phyloP scores from a whole-genome alignment of 345 rosid genomes.

The Aethionema arabicum region DNA sequence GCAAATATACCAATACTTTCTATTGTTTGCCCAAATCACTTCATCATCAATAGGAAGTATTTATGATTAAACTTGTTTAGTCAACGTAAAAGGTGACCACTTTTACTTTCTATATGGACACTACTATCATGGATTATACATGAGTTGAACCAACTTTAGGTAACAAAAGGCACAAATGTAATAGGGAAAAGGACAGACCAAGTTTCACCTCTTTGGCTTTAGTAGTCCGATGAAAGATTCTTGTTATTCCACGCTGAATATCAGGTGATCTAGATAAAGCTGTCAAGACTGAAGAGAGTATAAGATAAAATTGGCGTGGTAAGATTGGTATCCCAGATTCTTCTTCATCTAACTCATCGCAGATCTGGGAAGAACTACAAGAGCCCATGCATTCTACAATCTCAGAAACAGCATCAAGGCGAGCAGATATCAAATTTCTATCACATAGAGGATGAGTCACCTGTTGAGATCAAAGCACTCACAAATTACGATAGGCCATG shows the following conservation, averaged over 20 bases:
- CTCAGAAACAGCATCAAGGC: slow-evolving; percentile 99
- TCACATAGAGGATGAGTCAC: slow-evolving; percentile 90
- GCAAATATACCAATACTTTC: not conserved
- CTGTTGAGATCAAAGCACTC: slow-evolving; percentile 43
- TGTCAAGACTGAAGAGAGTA: slow-evolving; percentile 75
- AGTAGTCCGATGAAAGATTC: slow-evolving; percentile 91
- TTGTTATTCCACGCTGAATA: slow-evolving; percentile 94
- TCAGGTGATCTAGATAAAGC: slow-evolving; percentile 73
- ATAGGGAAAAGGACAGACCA: slow-evolving; percentile 23
- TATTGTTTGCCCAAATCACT: not conserved
- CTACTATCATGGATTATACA: not conserved
- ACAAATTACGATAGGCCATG: slow-evolving; percentile 11
- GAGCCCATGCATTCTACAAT: slow-evolving; percentile 78
- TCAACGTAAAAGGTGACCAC: slow-evolving; percentile 5
- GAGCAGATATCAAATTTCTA: slow-evolving; percentile 77
- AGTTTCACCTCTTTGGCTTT: slow-evolving; percentile 74
- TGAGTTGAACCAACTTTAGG: slow-evolving; percentile 4
- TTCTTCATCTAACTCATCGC: slow-evolving; percentile 40
- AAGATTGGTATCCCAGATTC: slow-evolving; percentile 40
- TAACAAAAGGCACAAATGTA: slow-evolving; percentile 6
- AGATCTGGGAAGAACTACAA: slow-evolving; percentile 43
- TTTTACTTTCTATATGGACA: not conserved
- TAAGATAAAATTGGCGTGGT: slow-evolving; percentile 48
- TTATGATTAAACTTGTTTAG: slow-evolving; percentile 1
- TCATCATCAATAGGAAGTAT: slow-evolving; percentile 13